A percentile compares a stretch with the other conserved stretches of the same genome.
Conservation (phyloP, 495 filamentous ascomycete species). For the Barbatosphaeria neglecta region DNA sequence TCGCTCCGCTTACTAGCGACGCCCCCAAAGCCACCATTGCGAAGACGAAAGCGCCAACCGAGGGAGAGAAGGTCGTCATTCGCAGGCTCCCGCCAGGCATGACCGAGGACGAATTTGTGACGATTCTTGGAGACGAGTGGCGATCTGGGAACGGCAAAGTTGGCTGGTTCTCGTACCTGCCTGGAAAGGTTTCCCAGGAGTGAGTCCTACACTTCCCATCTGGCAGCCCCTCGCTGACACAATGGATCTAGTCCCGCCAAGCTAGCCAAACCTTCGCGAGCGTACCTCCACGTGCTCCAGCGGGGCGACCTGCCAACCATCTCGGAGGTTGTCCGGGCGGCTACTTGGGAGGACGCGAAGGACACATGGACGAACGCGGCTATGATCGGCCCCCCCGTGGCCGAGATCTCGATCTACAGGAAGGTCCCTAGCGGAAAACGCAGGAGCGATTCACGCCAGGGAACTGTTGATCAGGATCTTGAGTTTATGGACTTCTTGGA, state of each 20-base stretch:
- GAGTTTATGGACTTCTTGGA: slow-evolving; percentile 93
- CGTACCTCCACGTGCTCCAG: slow-evolving; percentile 62
- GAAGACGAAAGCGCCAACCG: slow-evolving; percentile 44
- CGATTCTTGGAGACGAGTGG: slow-evolving; percentile 71
- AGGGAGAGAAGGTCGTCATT: slow-evolving; percentile 73
- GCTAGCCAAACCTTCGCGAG: slow-evolving; percentile 62
- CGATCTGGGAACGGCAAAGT: slow-evolving; percentile 64
- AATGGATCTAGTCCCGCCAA: slow-evolving; percentile 53
- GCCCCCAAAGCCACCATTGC: slow-evolving; percentile 32
- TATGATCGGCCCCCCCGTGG: slow-evolving; percentile 58
- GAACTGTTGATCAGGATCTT: slow-evolving; percentile 88
- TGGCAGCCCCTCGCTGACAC: slow-evolving; percentile 3
- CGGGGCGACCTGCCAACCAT: slow-evolving; percentile 48
- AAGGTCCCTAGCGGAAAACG: slow-evolving; percentile 58
- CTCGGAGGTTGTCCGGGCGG: slow-evolving; percentile 51
- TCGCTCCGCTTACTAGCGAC: slow-evolving; percentile 30
- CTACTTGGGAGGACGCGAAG: slow-evolving; percentile 62
- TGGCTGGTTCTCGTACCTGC: slow-evolving; percentile 67
- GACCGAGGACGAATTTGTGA: slow-evolving; percentile 67
- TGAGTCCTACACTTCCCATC: slow-evolving; percentile 23
- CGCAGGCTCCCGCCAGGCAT: slow-evolving; percentile 78
- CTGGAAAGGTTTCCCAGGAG: slow-evolving; percentile 85
- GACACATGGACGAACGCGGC: slow-evolving; percentile 54
- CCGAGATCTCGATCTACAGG: slow-evolving; percentile 76
- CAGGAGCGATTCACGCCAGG: slow-evolving; percentile 73